Evolutionary conservation across 208 protist genomes (phyloP), one percentile per base, ranked within the genome.

Genomic region (Zelonia costaricensis): DNA sequence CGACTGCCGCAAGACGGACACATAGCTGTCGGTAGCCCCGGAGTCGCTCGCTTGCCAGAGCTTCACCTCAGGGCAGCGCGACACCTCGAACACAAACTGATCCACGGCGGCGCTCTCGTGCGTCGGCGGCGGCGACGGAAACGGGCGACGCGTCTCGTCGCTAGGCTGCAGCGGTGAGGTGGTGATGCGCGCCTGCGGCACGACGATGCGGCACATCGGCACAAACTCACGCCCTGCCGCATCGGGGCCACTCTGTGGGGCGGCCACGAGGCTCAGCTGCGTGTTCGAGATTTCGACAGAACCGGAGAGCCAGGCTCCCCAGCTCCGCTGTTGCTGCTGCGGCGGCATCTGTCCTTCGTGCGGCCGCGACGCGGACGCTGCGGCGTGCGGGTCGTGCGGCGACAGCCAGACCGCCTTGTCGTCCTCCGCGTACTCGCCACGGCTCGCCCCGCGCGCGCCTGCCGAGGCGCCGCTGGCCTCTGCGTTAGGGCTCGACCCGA

Each of bases 181-280:
- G 20, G 38, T 62, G 27, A 73, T 16, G 1, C 52, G 43, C 22
- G 58, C 66, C 36, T 73, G 42, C 0, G 66, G 44, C 2, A 73
- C 31, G 2, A 38, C 31, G 5, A 73, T 42, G 2, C 45, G 58
- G 38, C 66, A 73, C 58, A 30, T 56, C 4, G 66, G 66, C n/a
- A n/a, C n/a, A n/a, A n/a, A n/a, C n/a, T n/a, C n/a, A n/a, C n/a
- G n/a, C n/a, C n/a, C n/a, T n/a, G n/a, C n/a, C n/a, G n/a, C n/a
- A n/a, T n/a, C n/a, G n/a, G n/a, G n/a, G n/a, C n/a, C n/a, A n/a
- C n/a, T n/a, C n/a, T n/a, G n/a, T n/a, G n/a, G n/a, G n/a, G 40
- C 2, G 6, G 16, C 18, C 15, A n/a, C 25, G 25, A 73, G 23
- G 23, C 15, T 49, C 28, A 62, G 25, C 38, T 56, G 36, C 12